Evolutionary conservation across 2,329 filamentous ascomycete species (phyloP).

Genomic region (Colletotrichum lini): DNA sequence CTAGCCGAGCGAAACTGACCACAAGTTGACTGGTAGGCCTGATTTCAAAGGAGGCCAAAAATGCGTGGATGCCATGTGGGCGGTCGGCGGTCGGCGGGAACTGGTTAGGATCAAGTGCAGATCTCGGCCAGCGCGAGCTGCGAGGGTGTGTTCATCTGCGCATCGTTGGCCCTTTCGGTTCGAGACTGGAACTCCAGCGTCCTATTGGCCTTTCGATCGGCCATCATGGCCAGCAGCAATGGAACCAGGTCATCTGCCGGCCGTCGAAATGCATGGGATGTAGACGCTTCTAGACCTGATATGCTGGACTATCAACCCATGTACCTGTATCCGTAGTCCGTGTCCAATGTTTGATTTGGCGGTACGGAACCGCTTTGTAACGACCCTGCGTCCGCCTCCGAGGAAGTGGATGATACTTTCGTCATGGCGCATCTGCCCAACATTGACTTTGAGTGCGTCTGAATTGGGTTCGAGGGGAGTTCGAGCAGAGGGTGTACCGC

Average conservation of each 20-base stretch:
- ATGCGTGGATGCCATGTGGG: slow-evolving; percentile 39
- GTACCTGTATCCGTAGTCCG: slow-evolving; percentile 4
- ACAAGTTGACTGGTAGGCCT: background rate
- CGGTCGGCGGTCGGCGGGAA: slow-evolving; percentile 17
- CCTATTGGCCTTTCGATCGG: slow-evolving; percentile 22
- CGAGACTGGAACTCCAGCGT: slow-evolving; percentile 6
- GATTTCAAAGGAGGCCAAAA: background rate
- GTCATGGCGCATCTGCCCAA: background rate
- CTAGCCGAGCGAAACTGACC: slow-evolving; percentile 6
- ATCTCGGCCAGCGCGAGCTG: slow-evolving; percentile 24
- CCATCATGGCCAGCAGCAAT: slow-evolving; percentile 13
- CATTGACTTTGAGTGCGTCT: background rate
- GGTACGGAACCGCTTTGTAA: background rate
- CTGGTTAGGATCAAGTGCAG: slow-evolving; percentile 31
- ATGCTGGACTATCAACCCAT: slow-evolving; percentile 14
- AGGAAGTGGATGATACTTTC: background rate
- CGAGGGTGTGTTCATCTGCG: slow-evolving; percentile 37
- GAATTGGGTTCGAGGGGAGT: background rate
- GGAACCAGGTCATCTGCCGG: slow-evolving; percentile 32
- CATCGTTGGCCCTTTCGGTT: slow-evolving; percentile 24
- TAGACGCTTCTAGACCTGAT: slow-evolving; percentile 5
- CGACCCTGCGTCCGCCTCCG: background rate
- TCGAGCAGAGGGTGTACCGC: background rate
- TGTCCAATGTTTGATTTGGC: slow-evolving; percentile 16
- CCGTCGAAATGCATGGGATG: slow-evolving; percentile 11